A percentile compares a stretch with the other conserved stretches of the same genome.
Conservation (phyloP, 2,329 filamentous ascomycete species). For the Venturia asperata region DNA sequence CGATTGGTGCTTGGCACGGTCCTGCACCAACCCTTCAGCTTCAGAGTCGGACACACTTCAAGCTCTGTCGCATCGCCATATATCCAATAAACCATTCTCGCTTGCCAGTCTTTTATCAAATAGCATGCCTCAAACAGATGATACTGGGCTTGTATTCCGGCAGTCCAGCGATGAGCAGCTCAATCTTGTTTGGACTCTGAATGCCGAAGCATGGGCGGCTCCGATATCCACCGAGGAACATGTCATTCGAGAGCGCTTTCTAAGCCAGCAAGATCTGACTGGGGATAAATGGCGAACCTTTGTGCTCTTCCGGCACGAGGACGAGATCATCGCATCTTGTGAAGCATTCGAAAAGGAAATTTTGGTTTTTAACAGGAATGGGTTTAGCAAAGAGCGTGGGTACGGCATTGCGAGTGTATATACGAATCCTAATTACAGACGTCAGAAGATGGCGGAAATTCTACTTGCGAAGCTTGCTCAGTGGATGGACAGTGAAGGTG, state of each 20-base stretch:
- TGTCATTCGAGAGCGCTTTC: not conserved
- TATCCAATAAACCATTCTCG: not conserved
- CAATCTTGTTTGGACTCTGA: slow-evolving; percentile 7
- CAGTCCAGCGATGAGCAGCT: not conserved
- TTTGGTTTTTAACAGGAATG: not conserved
- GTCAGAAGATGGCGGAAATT: not conserved
- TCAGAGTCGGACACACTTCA: not conserved
- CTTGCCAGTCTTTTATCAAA: not conserved
- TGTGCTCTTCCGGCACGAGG: not conserved
- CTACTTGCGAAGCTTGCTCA: not conserved
- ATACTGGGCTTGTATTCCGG: not conserved
- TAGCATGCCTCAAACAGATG: not conserved
- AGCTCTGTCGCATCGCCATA: not conserved
- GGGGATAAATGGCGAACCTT: slow-evolving; percentile 6
- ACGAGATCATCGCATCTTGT: not conserved
- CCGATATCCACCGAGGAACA: slow-evolving; percentile 2
- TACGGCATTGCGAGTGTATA: slow-evolving; percentile 14
- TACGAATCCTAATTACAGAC: slow-evolving; percentile 1
- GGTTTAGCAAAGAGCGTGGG: not conserved
- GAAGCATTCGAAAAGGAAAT: slow-evolving; percentile 11
- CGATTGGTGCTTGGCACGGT: not conserved
- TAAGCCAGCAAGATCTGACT: slow-evolving; percentile 12
- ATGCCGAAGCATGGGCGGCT: not conserved
- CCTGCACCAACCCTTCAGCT: not conserved
- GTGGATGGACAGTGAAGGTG: slow-evolving; percentile 13